Percentiles rank a stretch among this genome's conserved stretches.
phyloP scores from a whole-genome alignment of 2,329 filamentous ascomycete species.

The Fusarium clavum region DNA sequence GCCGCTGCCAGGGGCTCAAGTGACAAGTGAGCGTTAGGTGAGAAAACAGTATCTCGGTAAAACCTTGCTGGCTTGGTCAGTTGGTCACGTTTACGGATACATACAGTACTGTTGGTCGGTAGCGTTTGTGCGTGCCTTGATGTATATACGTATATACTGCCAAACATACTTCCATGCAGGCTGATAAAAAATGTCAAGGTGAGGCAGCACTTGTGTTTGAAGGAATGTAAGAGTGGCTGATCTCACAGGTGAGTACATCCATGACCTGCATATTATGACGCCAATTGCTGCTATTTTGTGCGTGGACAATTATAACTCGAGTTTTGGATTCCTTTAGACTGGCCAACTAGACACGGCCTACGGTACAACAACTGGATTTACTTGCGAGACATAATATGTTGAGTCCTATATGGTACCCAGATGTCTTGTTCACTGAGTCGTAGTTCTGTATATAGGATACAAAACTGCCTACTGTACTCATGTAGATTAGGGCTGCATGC shows the following conservation, averaged over 20 bases:
- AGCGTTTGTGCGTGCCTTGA: not conserved
- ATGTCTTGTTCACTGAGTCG: not conserved
- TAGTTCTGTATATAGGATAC: conserved; percentile 1
- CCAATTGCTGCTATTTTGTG: conserved; percentile 1
- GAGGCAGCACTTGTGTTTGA: conserved; percentile 3
- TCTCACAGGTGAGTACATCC: not conserved
- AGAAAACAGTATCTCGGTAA: conserved; percentile 1
- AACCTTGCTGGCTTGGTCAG: not conserved
- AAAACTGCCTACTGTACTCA: conserved; percentile 15
- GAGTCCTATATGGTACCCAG: not conserved
- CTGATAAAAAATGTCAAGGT: not conserved
- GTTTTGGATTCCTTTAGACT: not conserved
- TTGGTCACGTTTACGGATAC: not conserved
- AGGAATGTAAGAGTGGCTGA: conserved; percentile 1
- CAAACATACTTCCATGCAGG: not conserved
- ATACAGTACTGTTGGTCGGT: not conserved
- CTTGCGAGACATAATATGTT: conserved; percentile 1
- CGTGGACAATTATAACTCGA: not conserved
- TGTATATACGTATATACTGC: not conserved
- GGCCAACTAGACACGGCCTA: not conserved
- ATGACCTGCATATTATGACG: conserved; percentile 1
- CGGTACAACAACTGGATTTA: not conserved
- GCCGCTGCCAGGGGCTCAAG: not conserved
- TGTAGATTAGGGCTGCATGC: conserved; percentile 34
- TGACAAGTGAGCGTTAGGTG: conserved; percentile 1